These are phyloP conservation scores for Talaromyces sp. DNA, from an alignment of 2,329 filamentous ascomycete species.

Conservation along the genomic window DNA sequence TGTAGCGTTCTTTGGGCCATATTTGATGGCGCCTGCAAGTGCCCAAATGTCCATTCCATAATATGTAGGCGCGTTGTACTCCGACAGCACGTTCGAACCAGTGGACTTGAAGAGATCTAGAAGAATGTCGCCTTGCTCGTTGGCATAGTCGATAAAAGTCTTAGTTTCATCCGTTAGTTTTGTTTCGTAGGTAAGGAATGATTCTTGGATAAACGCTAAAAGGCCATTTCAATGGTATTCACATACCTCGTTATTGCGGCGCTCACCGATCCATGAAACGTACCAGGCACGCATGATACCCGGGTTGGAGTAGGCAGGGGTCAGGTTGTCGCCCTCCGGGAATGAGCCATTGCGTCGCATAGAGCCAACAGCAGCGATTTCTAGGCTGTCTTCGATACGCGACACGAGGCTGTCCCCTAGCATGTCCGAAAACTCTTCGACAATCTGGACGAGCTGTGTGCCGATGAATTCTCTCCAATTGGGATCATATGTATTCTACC, in stretches of 20 bases:
- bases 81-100: constrained; percentile 35
- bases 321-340: constrained; percentile 40
- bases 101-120: constrained; percentile 26
- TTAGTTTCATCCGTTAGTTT: constrained; percentile 8
- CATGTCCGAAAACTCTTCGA: constrained; percentile 9
- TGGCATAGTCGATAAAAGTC: constrained; percentile 38
- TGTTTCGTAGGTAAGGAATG: background rate
- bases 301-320: constrained; percentile 44
- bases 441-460: constrained; percentile 9
- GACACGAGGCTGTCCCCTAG: constrained; percentile 25
- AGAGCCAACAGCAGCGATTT: constrained; percentile 37
- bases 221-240: background rate
- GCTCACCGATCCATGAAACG: constrained; percentile 43
- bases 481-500: constrained; percentile 5
- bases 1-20: constrained; percentile 31
- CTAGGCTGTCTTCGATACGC: constrained; percentile 38
- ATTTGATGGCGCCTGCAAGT: constrained; percentile 39
- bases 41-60: constrained; percentile 45
- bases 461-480: constrained; percentile 10
- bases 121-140: constrained; percentile 30
- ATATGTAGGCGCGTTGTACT: constrained; percentile 44
- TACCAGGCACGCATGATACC: constrained; percentile 41
- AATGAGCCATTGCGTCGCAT: constrained; percentile 43
- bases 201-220: no score
- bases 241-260: constrained; percentile 32